Evolutionary conservation across 768 basidiomycete genomes (phyloP).

Genomic region (Tulasnella sp.): DNA sequence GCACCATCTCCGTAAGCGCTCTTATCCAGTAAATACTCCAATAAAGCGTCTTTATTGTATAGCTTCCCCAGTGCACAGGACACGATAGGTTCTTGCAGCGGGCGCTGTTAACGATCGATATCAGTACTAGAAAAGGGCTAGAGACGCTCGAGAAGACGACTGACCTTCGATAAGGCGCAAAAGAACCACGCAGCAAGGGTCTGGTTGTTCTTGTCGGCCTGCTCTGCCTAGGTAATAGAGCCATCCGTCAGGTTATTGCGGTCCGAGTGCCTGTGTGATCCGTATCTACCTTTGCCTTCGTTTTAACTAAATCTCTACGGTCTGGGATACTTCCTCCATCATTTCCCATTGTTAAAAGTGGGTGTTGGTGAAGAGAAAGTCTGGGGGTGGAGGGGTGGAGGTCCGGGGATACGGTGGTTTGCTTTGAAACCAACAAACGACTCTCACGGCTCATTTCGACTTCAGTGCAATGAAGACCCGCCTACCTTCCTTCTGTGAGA

Average conservation of each 20-base stretch:
- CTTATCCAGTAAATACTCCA: slow-evolving; percentile 87
- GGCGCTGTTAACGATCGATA: slow-evolving; percentile 55
- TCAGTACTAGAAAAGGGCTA: not conserved
- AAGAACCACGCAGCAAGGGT: slow-evolving; percentile 87
- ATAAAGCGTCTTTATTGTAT: slow-evolving; percentile 93
- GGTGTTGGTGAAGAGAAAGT: not conserved
- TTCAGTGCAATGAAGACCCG: too few species aligned
- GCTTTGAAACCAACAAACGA: not conserved
- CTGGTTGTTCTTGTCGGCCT: slow-evolving; percentile 90
- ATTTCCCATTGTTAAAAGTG: slow-evolving; percentile 65
- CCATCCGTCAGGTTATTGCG: slow-evolving; percentile 37
- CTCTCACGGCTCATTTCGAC: not conserved
- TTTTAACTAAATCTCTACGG: slow-evolving; percentile 75
- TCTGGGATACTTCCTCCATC: slow-evolving; percentile 80
- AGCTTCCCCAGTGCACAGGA: slow-evolving; percentile 91
- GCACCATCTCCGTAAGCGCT: slow-evolving; percentile 87
- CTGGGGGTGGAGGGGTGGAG: not conserved
- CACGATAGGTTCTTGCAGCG: slow-evolving; percentile 87
- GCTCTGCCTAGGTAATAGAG: slow-evolving; percentile 60
- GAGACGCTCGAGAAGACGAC: slow-evolving; percentile 35
- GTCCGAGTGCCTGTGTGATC: slow-evolving; percentile 45
- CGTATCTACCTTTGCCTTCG: slow-evolving; percentile 63
- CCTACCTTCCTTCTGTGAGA: too few species aligned
- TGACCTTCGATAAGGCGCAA: slow-evolving; percentile 93
- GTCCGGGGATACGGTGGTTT: not conserved